Conservation (phyloP, 2,329 filamentous ascomycete genomes). For the Cercospora zeae-maydis region DNA sequence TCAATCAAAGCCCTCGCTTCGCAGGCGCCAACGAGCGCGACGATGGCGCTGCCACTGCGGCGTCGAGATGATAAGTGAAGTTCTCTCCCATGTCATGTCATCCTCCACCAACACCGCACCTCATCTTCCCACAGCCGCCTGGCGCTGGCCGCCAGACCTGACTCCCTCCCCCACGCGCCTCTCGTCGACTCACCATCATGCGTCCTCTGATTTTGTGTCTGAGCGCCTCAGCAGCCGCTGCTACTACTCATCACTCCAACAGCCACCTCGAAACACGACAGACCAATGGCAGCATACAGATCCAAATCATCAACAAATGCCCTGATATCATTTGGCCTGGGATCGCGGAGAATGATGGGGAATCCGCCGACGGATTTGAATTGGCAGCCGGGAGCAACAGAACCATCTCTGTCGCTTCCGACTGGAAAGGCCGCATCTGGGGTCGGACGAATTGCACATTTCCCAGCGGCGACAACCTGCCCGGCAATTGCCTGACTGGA, state of each 20-base stretch:
- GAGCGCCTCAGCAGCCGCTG: neutral
- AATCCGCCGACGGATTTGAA: conserved; percentile 63
- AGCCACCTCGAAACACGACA: neutral
- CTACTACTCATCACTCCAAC: neutral
- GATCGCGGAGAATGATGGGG: conserved; percentile 64
- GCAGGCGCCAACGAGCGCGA: conserved; percentile 1
- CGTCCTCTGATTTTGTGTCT: neutral
- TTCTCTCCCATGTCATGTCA: neutral
- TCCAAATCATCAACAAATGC: conserved; percentile 70
- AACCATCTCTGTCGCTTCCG: conserved; percentile 62
- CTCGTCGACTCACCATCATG: conserved; percentile 1
- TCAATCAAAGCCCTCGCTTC: neutral
- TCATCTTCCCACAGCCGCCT: neutral
- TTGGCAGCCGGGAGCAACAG: conserved; percentile 57
- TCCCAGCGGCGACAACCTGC: conserved; percentile 57
- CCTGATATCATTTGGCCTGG: conserved; percentile 70
- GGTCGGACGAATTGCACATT: conserved; percentile 80
- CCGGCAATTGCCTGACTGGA: conserved; percentile 62
- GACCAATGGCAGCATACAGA: conserved; percentile 40
- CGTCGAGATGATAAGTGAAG: neutral
- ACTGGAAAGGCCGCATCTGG: conserved; percentile 82
- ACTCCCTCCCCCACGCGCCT: neutral
- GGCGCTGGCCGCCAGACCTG: conserved; percentile 10
- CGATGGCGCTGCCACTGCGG: neutral
- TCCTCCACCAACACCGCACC: neutral